Percentiles rank a stretch among this genome's conserved stretches.
Evolutionary conservation across 2,329 filamentous ascomycete species (phyloP).

Genomic region (Fusarium mundagurra): DNA sequence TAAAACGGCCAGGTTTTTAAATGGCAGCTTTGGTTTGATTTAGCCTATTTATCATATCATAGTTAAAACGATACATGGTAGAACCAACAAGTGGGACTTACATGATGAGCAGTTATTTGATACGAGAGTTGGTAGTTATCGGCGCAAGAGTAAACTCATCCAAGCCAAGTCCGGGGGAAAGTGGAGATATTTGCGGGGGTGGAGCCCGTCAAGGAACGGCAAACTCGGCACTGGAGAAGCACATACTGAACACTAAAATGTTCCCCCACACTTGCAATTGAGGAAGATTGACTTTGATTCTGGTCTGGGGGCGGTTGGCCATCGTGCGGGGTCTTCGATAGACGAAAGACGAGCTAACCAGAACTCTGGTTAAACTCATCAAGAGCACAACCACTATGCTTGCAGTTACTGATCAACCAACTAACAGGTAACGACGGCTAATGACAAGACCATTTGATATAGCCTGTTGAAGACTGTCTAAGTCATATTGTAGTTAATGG

Average conservation of each 20-base stretch:
- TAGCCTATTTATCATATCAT: not conserved
- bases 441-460: not conserved
- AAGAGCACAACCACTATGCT: not conserved
- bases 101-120: not conserved
- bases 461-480: not conserved
- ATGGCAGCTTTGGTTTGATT: not conserved
- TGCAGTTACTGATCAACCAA: not conserved
- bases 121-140: not conserved
- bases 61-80: not conserved
- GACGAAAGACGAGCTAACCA: not conserved
- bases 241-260: not conserved
- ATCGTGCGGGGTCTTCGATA: not conserved
- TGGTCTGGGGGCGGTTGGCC: accelerated
- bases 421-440: not conserved
- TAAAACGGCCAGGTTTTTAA: not conserved
- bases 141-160: not conserved
- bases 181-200: not conserved
- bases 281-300: not conserved
- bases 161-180: not conserved
- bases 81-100: not conserved
- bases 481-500: not conserved
- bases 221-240: not conserved
- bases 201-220: not conserved
- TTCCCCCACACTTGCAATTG: not conserved
- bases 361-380: not conserved